Evolutionary conservation across 2,329 filamentous ascomycete species (phyloP).

Genomic region (Colletotrichum horii): DNA sequence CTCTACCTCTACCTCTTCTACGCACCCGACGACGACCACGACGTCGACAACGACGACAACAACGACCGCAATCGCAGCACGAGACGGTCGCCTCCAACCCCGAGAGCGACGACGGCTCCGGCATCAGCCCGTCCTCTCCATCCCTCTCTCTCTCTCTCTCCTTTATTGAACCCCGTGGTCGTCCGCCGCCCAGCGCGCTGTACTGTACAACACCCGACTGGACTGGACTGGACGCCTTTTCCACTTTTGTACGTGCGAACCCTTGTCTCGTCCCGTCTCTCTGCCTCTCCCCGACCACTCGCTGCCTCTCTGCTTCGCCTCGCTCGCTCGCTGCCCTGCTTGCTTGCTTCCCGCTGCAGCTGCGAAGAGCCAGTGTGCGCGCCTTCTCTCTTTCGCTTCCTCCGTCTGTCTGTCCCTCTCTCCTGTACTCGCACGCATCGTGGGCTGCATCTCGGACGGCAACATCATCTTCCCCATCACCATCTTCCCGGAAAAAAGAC

Average conservation of each 20-base stretch:
- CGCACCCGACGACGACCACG: background rate
- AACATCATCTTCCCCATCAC: background rate
- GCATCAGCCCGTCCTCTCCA: background rate
- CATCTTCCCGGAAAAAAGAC: background rate
- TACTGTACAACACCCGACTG: background rate
- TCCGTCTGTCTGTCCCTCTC: background rate
- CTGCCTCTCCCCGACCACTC: background rate
- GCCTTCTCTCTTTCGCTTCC: background rate
- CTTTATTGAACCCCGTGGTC: background rate
- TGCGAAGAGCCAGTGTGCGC: background rate
- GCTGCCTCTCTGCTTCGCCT: conserved; percentile 4
- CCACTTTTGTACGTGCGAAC: conserved; percentile 18
- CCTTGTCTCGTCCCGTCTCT: background rate
- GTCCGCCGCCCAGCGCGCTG: background rate
- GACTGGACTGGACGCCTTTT: background rate
- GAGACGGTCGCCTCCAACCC: background rate
- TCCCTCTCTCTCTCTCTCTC: background rate
- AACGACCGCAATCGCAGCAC: background rate
- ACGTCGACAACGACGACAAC: background rate
- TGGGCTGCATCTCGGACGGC: background rate
- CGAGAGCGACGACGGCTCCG: background rate
- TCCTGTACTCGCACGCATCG: background rate
- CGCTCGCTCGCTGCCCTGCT: background rate
- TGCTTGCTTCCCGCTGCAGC: background rate
- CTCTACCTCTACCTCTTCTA: background rate